phyloP scores from a whole-genome alignment of 169 alveolate species.

The Cryptosporidium felis region DNA sequence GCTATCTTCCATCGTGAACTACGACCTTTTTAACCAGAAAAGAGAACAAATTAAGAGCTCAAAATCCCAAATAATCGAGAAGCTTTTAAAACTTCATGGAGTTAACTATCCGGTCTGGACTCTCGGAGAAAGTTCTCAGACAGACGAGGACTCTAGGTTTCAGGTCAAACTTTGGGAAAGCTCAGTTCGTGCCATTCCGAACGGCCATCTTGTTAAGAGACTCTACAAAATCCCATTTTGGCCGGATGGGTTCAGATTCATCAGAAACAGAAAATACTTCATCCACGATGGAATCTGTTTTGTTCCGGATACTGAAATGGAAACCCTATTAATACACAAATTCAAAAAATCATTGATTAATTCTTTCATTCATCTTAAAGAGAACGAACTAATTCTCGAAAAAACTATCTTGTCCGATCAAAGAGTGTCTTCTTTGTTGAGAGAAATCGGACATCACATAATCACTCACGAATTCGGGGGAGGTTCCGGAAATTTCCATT shows the following conservation, averaged over 20 bases:
- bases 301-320: slow-evolving; percentile 59
- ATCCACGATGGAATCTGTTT: slow-evolving; percentile 56
- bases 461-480: neutral
- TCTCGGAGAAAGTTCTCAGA: slow-evolving; percentile 2
- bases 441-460: slow-evolving; percentile 3
- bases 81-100: neutral
- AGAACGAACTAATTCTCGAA: slow-evolving; percentile 31
- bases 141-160: too few relatives aligned
- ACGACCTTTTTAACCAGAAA: slow-evolving; percentile 26
- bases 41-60: slow-evolving; percentile 17
- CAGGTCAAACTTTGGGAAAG: neutral
- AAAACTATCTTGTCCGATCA: slow-evolving; percentile 47
- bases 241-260: slow-evolving; percentile 65
- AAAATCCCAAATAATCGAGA: slow-evolving; percentile 12
- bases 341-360: slow-evolving; percentile 3
- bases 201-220: slow-evolving; percentile 26
- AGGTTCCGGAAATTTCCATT: neutral
- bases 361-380: slow-evolving; percentile 32
- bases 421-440: slow-evolving; percentile 44
- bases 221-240: slow-evolving; percentile 52
- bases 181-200: slow-evolving; percentile 25
- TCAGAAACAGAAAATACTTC: slow-evolving; percentile 30
- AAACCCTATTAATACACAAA: slow-evolving; percentile 12
- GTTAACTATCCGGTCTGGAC: slow-evolving; percentile 28
- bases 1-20: slow-evolving; percentile 70